phyloP scores from a whole-genome alignment of 345 rosid genomes.

The Eucalyptus camaldulensis region DNA sequence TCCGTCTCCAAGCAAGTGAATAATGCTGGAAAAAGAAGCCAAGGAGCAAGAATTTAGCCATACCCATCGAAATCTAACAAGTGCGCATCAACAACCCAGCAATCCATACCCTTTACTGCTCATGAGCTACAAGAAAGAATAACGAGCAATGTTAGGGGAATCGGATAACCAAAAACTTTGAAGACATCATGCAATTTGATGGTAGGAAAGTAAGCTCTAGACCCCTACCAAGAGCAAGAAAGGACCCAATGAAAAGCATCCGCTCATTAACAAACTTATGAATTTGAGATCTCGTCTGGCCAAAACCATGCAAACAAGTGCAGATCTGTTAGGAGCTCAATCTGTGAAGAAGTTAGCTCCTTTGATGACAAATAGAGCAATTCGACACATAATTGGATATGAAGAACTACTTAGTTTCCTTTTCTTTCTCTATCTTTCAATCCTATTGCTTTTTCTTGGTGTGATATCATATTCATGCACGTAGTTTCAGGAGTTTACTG shows the following conservation, averaged over 20 bases:
- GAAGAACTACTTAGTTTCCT: not conserved
- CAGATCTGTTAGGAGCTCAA: not conserved
- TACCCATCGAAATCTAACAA: slow-evolving; percentile 49
- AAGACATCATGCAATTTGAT: not conserved
- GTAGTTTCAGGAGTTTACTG: not conserved
- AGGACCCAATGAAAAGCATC: slow-evolving; percentile 50
- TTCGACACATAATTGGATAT: not conserved
- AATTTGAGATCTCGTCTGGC: slow-evolving; percentile 81
- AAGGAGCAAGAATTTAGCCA: not conserved
- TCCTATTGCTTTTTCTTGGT: not conserved
- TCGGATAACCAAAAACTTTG: not conserved
- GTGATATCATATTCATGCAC: not conserved
- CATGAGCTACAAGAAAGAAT: slow-evolving; percentile 9
- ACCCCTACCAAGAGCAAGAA: slow-evolving; percentile 40
- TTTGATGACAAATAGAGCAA: not conserved
- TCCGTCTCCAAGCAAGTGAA: not conserved
- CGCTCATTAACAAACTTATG: slow-evolving; percentile 54
- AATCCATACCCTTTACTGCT: slow-evolving; percentile 34
- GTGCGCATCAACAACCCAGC: slow-evolving; percentile 37
- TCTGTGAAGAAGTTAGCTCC: not conserved
- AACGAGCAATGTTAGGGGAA: not conserved
- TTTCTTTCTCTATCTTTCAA: not conserved
- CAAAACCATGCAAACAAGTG: not conserved
- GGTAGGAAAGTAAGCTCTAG: not conserved
- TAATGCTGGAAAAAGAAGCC: not conserved